Evolutionary conservation across 257 asterid genomes (phyloP), one percentile per base, ranked within the genome.

Genomic region (Solanum etuberosum): DNA sequence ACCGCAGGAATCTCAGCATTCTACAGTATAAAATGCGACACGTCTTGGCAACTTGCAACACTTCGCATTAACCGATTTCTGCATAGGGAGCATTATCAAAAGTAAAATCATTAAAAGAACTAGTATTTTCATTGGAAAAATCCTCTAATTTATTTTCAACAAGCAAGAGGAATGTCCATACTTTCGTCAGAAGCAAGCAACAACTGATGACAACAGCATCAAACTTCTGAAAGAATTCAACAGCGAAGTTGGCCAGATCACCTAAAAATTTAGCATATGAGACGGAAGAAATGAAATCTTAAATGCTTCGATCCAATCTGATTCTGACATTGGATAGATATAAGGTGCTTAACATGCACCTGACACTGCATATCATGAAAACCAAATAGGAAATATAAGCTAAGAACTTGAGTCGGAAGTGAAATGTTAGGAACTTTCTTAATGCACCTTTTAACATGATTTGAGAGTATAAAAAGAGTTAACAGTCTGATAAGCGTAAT

Each of bases 1-100:
- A 74, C 97, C 99, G 80, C 99, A 97, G 2, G 96, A 94, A 89
- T 93, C 99, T 90, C 98, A 94, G 91, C 98, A 96, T 86, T 95
- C 98, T 87, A 97, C 99, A 18, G 94, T 63, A 86, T 97, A 95
- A 92, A 95, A 97, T 57, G 98, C 93, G 81, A 93, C 89, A 18
- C 97, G 98, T 90, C 92, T 97, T 83, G 90, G 88, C 78, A 82
- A 90, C 88, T 93, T 94, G 91, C 98, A 99, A 84, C 99, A 97
- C 92, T 94, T 95, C 81, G 91, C 98, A 73, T 97, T 95, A 76
- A 93, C 94, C 72, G 93, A 92, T 91, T 90, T 91, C 99, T 97
- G 98, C 84, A 78, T 42, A 40, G 91, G 61, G 74, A 37, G 46
- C 43, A 31, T 29, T 12, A n/a, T 18, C 63, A 51, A 43, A 59